Evolutionary conservation across 768 basidiomycete genomes (phyloP).

Genomic region (Termitomyces eurrhizus): DNA sequence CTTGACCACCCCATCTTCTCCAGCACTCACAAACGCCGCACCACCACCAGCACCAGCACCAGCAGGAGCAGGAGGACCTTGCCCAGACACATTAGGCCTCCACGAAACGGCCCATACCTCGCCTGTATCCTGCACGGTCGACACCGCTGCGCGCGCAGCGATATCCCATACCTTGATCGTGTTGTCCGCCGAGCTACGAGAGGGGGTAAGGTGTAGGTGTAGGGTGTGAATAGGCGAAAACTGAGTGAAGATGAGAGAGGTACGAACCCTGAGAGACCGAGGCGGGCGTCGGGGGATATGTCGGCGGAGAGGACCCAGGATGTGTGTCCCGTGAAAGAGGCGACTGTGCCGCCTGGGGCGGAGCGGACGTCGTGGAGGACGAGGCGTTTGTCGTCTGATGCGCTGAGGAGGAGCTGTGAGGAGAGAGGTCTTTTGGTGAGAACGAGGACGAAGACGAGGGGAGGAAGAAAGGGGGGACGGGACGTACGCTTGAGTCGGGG

Average conservation of each 20-base stretch:
- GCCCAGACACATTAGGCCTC: constrained; percentile 44
- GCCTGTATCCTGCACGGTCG: constrained; percentile 71
- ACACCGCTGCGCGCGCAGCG: constrained; percentile 66
- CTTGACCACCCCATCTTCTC: constrained; percentile 67
- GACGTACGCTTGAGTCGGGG: constrained; percentile 75
- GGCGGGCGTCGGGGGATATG: constrained; percentile 75
- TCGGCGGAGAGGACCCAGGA: constrained; percentile 89
- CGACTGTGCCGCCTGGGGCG: constrained; percentile 76
- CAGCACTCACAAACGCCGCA: constrained; percentile 63
- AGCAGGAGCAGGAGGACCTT: constrained; percentile 13
- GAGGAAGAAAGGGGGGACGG: too few species aligned
- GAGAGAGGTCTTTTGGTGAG: not conserved
- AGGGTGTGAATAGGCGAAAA: not conserved
- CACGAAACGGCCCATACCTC: constrained; percentile 86
- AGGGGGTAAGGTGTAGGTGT: not conserved
- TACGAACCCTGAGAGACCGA: constrained; percentile 76
- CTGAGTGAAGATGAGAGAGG: not conserved
- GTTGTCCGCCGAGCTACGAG: constrained; percentile 72
- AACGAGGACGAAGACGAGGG: not conserved
- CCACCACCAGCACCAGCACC: constrained; percentile 47
- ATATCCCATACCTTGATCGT: constrained; percentile 88
- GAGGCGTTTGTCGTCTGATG: constrained; percentile 90
- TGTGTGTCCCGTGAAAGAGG: constrained; percentile 82
- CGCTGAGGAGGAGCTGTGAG: constrained; percentile 77
- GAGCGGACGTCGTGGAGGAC: constrained; percentile 86